phyloP scores from a whole-genome alignment of 163 green algal species.

The Chlorella variabilis region DNA sequence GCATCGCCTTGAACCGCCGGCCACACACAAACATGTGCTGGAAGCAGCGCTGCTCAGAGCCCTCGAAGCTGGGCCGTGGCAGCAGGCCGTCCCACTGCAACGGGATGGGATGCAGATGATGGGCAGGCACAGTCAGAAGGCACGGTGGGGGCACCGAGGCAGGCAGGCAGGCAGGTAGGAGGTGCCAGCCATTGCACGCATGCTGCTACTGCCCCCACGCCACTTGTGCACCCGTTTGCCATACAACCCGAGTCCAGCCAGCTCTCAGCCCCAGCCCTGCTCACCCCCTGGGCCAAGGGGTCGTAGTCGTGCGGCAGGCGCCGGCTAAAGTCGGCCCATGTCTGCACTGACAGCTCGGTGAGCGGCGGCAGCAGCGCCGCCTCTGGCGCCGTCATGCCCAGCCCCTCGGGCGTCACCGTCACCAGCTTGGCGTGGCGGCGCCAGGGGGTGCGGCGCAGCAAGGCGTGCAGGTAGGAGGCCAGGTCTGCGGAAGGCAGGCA shows the following conservation, averaged over 20 bases:
- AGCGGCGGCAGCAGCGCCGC: background rate
- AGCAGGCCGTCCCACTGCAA: background rate
- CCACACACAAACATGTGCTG: slow-evolving; percentile 11
- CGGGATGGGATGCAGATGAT: no score
- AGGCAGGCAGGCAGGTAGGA: background rate
- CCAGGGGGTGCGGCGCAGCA: slow-evolving; percentile 13
- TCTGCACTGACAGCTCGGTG: background rate
- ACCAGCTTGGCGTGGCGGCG: slow-evolving; percentile 17
- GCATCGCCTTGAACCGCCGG: background rate
- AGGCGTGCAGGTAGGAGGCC: background rate
- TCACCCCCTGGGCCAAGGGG: background rate
- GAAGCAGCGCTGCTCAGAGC: slow-evolving; percentile 6
- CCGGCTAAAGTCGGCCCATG: slow-evolving; percentile 1
- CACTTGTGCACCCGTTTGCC: background rate
- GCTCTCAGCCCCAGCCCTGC: background rate
- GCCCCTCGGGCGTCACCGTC: background rate
- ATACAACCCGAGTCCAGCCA: background rate
- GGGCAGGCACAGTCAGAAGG: no score
- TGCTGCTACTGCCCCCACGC: no score
- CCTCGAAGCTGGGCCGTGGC: background rate
- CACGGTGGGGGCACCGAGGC: no score
- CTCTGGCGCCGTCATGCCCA: background rate
- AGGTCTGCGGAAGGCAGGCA: background rate
- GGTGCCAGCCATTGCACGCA: background rate
- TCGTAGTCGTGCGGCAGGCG: background rate